These are phyloP conservation scores for Camptophora hylomeconis DNA, from an alignment of 2,329 filamentous ascomycete species.

Conservation along the genomic window DNA sequence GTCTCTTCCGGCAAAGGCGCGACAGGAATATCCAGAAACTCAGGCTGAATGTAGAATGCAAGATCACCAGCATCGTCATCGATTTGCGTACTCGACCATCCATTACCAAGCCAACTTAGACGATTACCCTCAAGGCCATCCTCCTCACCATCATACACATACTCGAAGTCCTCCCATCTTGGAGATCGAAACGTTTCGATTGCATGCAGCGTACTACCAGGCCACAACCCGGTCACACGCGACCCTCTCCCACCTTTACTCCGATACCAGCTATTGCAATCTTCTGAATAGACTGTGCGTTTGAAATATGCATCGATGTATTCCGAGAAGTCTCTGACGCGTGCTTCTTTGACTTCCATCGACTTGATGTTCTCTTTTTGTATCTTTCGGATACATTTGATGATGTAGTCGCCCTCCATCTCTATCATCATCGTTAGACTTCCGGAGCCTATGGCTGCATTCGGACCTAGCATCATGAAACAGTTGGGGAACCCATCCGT, in stretches of 20 bases:
- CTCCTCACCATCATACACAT: slow-evolving; percentile 18
- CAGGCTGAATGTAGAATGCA: slow-evolving; percentile 25
- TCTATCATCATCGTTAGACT: slow-evolving; percentile 8
- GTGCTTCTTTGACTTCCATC: slow-evolving; percentile 4
- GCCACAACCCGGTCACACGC: slow-evolving; percentile 7
- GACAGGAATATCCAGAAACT: too few species aligned
- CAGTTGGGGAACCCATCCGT: slow-evolving; percentile 21
- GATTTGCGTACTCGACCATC: slow-evolving; percentile 28
- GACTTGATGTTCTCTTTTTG: slow-evolving; percentile 8
- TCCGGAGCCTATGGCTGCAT: slow-evolving; percentile 20
- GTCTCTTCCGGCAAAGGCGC: too few species aligned
- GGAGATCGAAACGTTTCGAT: slow-evolving; percentile 21
- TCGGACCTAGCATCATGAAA: slow-evolving; percentile 21
- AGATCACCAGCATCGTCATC: slow-evolving; percentile 28
- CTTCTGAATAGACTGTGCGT: slow-evolving; percentile 7
- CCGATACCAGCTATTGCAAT: slow-evolving; percentile 6
- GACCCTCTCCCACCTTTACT: background rate
- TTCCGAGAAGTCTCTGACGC: slow-evolving; percentile 7
- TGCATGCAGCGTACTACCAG: slow-evolving; percentile 20
- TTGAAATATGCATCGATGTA: slow-evolving; percentile 7
- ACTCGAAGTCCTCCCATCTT: slow-evolving; percentile 26
- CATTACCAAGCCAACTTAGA: slow-evolving; percentile 29
- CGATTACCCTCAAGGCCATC: background rate
- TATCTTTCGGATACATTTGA: slow-evolving; percentile 6
- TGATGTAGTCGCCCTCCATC: slow-evolving; percentile 7